These are phyloP conservation scores for Gentiana macrophylla DNA, from an alignment of 257 asterid species.

Conservation along the genomic window DNA sequence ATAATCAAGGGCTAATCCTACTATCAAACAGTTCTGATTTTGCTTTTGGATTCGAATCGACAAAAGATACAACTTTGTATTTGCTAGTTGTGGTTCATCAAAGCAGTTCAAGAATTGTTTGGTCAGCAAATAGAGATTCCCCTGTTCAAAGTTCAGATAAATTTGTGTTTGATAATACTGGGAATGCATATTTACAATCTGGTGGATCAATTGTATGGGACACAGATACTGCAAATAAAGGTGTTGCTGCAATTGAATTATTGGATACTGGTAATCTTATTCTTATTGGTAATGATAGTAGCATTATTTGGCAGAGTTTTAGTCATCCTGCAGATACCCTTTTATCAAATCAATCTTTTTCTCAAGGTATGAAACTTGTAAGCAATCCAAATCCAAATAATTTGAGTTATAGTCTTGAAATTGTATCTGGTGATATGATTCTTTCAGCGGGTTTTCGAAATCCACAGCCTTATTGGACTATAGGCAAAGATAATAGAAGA, in stretches of 20 bases:
- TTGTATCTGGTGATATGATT: conserved; percentile 61
- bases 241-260: conserved; percentile 60
- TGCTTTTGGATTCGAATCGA: conserved; percentile 56
- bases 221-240: conserved; percentile 40
- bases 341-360: conserved; percentile 50
- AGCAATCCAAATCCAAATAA: conserved; percentile 48
- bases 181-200: conserved; percentile 52
- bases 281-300: conserved; percentile 43
- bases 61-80: conserved; percentile 49
- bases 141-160: conserved; percentile 47
- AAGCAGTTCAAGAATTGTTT: conserved; percentile 56
- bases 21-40: conserved; percentile 63
- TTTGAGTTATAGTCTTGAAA: conserved; percentile 61
- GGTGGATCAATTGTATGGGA: conserved; percentile 60
- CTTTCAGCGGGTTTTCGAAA: conserved; percentile 49
- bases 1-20: conserved; percentile 58
- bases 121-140: conserved; percentile 77
- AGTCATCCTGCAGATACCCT: conserved; percentile 71
- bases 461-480: conserved; percentile 79
- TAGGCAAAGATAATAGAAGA: conserved; percentile 48
- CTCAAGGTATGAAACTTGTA: conserved; percentile 54
- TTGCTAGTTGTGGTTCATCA: conserved; percentile 58
- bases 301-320: conserved; percentile 67
- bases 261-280: conserved; percentile 68
- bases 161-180: conserved; percentile 51